Evolutionary conservation across 345 rosid genomes (phyloP), one percentile per base, ranked within the genome.

Genomic region (Arabis alpina): DNA sequence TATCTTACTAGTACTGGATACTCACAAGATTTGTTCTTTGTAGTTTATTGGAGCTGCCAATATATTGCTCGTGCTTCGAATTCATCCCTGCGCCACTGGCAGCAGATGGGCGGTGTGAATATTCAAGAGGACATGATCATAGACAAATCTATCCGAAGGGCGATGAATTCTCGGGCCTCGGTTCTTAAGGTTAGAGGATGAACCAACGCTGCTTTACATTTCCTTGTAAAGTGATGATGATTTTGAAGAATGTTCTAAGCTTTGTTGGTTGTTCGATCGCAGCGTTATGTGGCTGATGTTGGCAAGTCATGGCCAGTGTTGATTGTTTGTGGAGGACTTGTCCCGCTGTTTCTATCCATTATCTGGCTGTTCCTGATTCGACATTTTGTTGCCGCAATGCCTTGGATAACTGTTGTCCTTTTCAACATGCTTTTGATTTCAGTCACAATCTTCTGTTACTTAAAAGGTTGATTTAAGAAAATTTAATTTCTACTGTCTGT

Each of bases 31-130:
- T 48, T 39, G 30, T 1, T 68, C 12, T 49, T 63, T 49, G 5
- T 87, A 94, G 96, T 94, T 68, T 88, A 86, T 62, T 94, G 99
- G 99, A 94, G 89, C 81, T 94, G 99, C 74, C 96, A 94, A 72
- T 89, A 80, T 66, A 80, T 94, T 48, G 97, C 93, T 16, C 95
- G 87, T 60, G 87, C 91, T 66, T 91, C 99, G 37, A 94, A 94
- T 70, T 65, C 81, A 44, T 94, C 99, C 5, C 44, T 91, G 77
- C 86, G 82, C 66, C 95, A 91, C 69, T 94, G 99, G 97, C 84
- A 85, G 76, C 91, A 83, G 82, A 89, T 91, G 97, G 91, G 95
- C 66, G 99, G 97, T 76, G 93, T 89, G 56, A 76, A 76, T 51
- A 91, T 94, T 80, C 84, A 80, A 51, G 96, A 89, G 61, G 92